phyloP scores from a whole-genome alignment of 257 asterid species.

The Galeopsis tetrahit region DNA sequence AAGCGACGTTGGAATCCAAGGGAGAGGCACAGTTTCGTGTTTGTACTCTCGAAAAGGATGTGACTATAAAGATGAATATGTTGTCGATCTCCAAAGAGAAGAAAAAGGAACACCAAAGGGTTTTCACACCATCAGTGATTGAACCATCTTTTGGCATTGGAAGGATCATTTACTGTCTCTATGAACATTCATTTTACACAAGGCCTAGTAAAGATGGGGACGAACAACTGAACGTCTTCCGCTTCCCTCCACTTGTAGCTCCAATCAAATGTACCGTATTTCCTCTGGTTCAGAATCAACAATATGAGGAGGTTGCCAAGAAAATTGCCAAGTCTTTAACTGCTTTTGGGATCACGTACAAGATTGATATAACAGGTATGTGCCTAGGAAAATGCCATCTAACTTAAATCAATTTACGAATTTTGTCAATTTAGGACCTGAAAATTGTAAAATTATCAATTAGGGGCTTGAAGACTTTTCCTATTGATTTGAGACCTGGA shows the following conservation, averaged over 20 bases:
- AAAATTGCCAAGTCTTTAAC: conserved; percentile 64
- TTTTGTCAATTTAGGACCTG: no score
- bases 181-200: conserved; percentile 78
- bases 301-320: conserved; percentile 74
- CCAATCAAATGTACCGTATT: conserved; percentile 93
- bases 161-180: conserved; percentile 84
- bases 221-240: conserved; percentile 78
- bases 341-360: conserved; percentile 72
- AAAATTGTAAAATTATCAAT: no score
- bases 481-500: no score
- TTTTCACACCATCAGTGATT: conserved; percentile 87
- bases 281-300: conserved; percentile 84
- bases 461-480: no score
- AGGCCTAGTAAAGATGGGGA: conserved; percentile 79
- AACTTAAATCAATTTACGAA: neutral
- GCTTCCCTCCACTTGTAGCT: conserved; percentile 80
- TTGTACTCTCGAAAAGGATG: conserved; percentile 70
- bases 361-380: conserved; percentile 85
- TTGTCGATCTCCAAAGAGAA: conserved; percentile 70
- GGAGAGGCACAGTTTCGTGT: conserved; percentile 74
- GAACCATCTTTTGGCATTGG: conserved; percentile 95
- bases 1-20: conserved; percentile 60
- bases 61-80: conserved; percentile 72
- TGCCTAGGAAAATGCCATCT: conserved; percentile 11
- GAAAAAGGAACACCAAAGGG: conserved; percentile 83